Evolutionary conservation across 2,329 filamentous ascomycete genomes (phyloP).

Genomic region (Salinomyces thailandicus): DNA sequence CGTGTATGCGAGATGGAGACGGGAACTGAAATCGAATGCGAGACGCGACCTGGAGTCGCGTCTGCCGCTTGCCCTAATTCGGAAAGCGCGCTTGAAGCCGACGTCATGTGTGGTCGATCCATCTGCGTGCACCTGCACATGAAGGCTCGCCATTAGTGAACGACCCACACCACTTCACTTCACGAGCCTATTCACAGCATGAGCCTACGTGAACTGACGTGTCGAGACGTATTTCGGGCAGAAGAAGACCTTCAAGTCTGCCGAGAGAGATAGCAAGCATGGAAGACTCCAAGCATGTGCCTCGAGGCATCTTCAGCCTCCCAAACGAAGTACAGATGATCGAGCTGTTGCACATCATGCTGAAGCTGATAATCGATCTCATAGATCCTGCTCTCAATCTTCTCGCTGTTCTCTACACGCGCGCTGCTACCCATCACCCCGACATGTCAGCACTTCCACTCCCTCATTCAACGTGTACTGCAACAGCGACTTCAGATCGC

Average conservation of each 20-base stretch:
- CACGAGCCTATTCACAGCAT: no score
- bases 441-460: constrained; percentile 54
- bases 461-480: constrained; percentile 51
- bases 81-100: constrained; percentile 4
- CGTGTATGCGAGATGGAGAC: constrained; percentile 1
- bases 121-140: no score
- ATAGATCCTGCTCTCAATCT: constrained; percentile 35
- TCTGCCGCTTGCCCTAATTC: not conserved
- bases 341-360: not conserved
- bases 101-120: constrained; percentile 3
- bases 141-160: not conserved
- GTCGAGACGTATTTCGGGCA: not conserved
- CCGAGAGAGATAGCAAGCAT: no score
- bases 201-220: not conserved
- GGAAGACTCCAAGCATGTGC: constrained; percentile 5
- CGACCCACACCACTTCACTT: not conserved
- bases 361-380: not conserved
- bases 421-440: constrained; percentile 44
- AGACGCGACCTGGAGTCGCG: constrained; percentile 1
- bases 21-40: not conserved
- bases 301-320: constrained; percentile 18
- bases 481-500: constrained; percentile 53
- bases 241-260: no score
- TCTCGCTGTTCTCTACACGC: constrained; percentile 32
- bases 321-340: constrained; percentile 23